Conservation (phyloP, 2,329 filamentous ascomycete genomes). For the Aspergillus fischeri region DNA sequence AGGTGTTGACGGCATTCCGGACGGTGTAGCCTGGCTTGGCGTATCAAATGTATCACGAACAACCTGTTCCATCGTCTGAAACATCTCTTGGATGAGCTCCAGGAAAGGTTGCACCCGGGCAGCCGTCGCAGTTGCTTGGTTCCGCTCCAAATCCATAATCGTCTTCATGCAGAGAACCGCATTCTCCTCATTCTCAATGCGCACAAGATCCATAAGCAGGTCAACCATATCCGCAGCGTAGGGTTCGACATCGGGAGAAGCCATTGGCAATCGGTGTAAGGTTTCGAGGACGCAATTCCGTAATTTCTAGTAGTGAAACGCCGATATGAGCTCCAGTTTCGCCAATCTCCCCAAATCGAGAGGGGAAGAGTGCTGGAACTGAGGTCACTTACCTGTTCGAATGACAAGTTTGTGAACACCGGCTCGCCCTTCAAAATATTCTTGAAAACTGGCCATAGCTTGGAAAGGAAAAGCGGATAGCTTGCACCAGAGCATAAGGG, state of each 20-base stretch:
- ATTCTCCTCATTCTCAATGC: conserved; percentile 96
- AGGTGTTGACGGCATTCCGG: conserved; percentile 51
- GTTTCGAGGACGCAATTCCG: conserved; percentile 94
- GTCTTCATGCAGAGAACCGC: conserved; percentile 98
- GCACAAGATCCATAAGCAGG: conserved; percentile 80
- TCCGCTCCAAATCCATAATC: conserved; percentile 91
- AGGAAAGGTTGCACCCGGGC: conserved; percentile 85
- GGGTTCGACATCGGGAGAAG: conserved; percentile 76
- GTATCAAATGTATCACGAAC: conserved; percentile 94
- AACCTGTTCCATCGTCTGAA: conserved; percentile 88
- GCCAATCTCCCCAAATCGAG: not conserved
- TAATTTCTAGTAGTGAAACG: conserved; percentile 59
- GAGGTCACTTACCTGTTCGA: conserved; percentile 67
- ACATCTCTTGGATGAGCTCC: conserved; percentile 89
- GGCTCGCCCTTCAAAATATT: conserved; percentile 78
- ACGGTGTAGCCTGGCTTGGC: conserved; percentile 52
- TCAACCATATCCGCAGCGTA: conserved; percentile 88
- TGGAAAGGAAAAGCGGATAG: conserved; percentile 78
- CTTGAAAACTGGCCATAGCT: conserved; percentile 85
- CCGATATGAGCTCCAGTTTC: not conserved
- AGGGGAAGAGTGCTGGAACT: not conserved
- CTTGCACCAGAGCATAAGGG: conserved; percentile 70
- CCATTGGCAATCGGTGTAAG: conserved; percentile 76
- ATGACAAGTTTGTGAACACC: conserved; percentile 84
- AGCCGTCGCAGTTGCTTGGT: conserved; percentile 78